Evolutionary conservation across 345 rosid genomes (phyloP).

Genomic region (Gossypium thurberi): DNA sequence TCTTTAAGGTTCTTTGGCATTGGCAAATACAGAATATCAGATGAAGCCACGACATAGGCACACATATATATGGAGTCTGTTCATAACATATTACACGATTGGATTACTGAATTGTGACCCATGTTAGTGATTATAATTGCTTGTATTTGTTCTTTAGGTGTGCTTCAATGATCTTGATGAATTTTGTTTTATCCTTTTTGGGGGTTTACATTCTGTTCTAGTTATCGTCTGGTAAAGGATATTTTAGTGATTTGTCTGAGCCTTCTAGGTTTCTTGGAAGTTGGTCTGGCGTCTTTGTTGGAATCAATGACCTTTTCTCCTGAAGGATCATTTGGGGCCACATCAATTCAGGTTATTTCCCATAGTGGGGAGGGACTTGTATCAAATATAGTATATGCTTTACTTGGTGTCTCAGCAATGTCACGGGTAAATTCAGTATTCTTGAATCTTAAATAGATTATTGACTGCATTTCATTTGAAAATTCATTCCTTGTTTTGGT

Average conservation of each 20-base stretch:
- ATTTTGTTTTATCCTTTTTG: not conserved
- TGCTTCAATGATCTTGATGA: not conserved
- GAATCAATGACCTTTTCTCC: slow-evolving; percentile 46
- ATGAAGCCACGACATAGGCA: not conserved
- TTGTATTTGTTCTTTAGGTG: not conserved
- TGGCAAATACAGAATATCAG: not conserved
- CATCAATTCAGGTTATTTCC: slow-evolving; percentile 63
- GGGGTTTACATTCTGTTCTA: not conserved
- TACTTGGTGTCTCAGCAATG: slow-evolving; percentile 96
- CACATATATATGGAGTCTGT: not conserved
- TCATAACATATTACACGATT: not conserved
- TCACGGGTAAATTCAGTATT: slow-evolving; percentile 58
- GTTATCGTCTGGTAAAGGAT: not conserved
- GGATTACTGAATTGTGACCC: not conserved
- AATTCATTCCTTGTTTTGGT: not conserved
- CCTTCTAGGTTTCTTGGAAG: slow-evolving; percentile 75
- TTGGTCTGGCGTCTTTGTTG: slow-evolving; percentile 47
- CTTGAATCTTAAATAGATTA: slow-evolving; percentile 11
- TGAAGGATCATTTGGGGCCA: slow-evolving; percentile 62
- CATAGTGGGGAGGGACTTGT: slow-evolving; percentile 89
- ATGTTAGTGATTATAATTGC: not conserved
- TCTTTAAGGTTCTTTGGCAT: slow-evolving; percentile 2
- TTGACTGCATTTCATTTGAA: not conserved
- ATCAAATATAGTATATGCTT: slow-evolving; percentile 81
- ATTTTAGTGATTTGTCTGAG: not conserved